Base-by-base conservation (phyloP, 257 asterid genomes). In the Lycium barbarum region DNA sequence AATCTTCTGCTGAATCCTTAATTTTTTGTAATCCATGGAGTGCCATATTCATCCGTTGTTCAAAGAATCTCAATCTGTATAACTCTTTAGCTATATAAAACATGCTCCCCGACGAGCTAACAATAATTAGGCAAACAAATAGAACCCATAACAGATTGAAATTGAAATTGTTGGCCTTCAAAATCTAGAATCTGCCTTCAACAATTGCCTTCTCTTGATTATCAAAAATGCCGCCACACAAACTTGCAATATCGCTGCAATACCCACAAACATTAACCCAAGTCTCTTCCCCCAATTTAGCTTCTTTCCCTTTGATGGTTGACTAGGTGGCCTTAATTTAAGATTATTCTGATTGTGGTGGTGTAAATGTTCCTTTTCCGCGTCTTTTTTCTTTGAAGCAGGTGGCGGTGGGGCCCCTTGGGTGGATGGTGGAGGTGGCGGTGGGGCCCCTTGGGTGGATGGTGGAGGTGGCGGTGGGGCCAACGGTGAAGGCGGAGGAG, bases 221-320 rank as follows among this genome's bases (percentile, higher is more conserved):
- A 85, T 49, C 89, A 90, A 85, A 86, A 90, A 89, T 4, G 88
- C 74, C 79, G 66, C 92, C 87, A 88, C 93, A 22, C 85, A 88
- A 45, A 89, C 88, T 55, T 90, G 93, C 87, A 90, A 85, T 65
- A 89, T 85, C 35, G 84, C 84, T 0, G 66, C 90, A 83, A 89
- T 84, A 8, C 92, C 93, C 67, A 83, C 83, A 82, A 90, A 90
- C 82, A 86, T 57, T 72, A 88, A 79, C 81, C 93, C 93, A 17
- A 90, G 62, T 85, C 61, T 89, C 89, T 89, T 83, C 83, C 91
- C 93, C 83, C 79, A 47, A 67, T 86, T 87, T 54, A 85, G 88
- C 57, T 43, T 84, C 62, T 79, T 68, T 51, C 61, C 84, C 47
- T 70, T 82, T 15, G 73, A 17, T 35, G 81, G 61, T 20, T 63